Evolutionary conservation across 495 filamentous ascomycete species (phyloP).

Genomic region (Cairneyella variabilis): DNA sequence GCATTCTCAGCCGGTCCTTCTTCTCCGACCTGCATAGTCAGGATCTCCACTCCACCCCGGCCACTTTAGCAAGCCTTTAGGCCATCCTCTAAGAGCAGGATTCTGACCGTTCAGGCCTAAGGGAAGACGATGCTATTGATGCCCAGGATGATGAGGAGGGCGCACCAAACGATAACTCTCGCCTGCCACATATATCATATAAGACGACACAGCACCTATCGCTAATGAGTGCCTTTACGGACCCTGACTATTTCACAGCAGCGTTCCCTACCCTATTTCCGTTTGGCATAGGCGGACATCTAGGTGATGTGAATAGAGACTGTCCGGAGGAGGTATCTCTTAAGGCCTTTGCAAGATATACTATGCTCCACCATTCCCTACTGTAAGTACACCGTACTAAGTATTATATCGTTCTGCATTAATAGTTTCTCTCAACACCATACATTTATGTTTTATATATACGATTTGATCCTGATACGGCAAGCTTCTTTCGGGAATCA

Average conservation of each 20-base stretch:
- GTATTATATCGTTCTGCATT: not conserved
- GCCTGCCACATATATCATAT: conserved; percentile 4
- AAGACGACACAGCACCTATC: not conserved
- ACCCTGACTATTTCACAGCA: conserved; percentile 11
- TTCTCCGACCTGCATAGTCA: conserved; percentile 17
- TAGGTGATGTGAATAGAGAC: too few relatives aligned
- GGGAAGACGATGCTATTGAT: conserved; percentile 12
- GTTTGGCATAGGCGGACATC: conserved; percentile 8
- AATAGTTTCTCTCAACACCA: not conserved
- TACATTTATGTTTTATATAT: conserved; percentile 17
- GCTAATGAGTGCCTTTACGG: conserved; percentile 7
- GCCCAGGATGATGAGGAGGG: conserved; percentile 11
- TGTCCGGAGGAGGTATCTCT: too few relatives aligned
- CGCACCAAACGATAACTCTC: conserved; percentile 10
- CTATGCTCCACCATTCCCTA: conserved; percentile 16
- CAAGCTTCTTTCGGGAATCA: conserved; percentile 14
- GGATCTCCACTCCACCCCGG: conserved; percentile 16
- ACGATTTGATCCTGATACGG: conserved; percentile 9
- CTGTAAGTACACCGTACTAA: conserved; percentile 5
- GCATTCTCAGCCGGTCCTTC: conserved; percentile 16
- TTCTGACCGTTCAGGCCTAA: conserved; percentile 1
- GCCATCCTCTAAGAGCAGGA: conserved; percentile 14
- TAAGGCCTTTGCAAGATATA: too few relatives aligned
- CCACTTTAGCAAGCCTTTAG: conserved; percentile 18
- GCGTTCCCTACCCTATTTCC: conserved; percentile 17